Evolutionary conservation across 2,329 filamentous ascomycete species (phyloP), one percentile per base, ranked within the genome.

Genomic region (Colletotrichum sidae): DNA sequence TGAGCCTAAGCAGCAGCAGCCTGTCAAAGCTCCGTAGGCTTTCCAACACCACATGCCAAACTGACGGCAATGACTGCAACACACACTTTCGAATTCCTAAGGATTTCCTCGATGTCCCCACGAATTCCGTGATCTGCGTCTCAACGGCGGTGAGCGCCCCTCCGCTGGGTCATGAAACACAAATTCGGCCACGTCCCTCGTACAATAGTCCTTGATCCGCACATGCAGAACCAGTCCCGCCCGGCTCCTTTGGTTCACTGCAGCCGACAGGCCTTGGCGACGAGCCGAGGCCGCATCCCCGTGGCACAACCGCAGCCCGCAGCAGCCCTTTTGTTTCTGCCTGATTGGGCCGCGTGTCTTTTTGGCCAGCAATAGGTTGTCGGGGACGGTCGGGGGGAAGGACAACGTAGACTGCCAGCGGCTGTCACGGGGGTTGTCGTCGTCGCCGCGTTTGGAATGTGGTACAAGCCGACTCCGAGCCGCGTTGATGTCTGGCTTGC

Each of bases 11-110:
- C 25, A 25, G 25, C 25, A 25, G 25, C 25, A 25, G 25, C 25
- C 25, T 37, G 47, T 63, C 58, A 39, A 44, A 66, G 58, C 63
- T 66, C 53, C 58, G 62, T 42, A 15, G 15, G 37, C 55, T n/a
- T 35, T 52, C 47, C 49, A 33, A 52, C 17, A 11, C 52, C 46
- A 44, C 53, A 50, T 52, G 59, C 8, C 45, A 46, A 35, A 13
- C 34, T 51, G 45, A n/a, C 15, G 50, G 9, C 57, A 49, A n/a
- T 37, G 6, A 50, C 33, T 38, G 33, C 12, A 44, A n/a, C 8
- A 35, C 13, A 10, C n/a, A 9, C 45, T 17, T 42, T 56, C 38
- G 25, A 15, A 50, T 17, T 50, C 15, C 13, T 15, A 7, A 34
- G 3, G 11, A 37, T 5, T n/a, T 12, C 8, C 35, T 54, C 35